Percentiles rank a stretch among this genome's conserved stretches.
These are phyloP conservation scores for Ramalina peruviana DNA, from an alignment of 495 filamentous ascomycete species.

Conservation along the genomic window DNA sequence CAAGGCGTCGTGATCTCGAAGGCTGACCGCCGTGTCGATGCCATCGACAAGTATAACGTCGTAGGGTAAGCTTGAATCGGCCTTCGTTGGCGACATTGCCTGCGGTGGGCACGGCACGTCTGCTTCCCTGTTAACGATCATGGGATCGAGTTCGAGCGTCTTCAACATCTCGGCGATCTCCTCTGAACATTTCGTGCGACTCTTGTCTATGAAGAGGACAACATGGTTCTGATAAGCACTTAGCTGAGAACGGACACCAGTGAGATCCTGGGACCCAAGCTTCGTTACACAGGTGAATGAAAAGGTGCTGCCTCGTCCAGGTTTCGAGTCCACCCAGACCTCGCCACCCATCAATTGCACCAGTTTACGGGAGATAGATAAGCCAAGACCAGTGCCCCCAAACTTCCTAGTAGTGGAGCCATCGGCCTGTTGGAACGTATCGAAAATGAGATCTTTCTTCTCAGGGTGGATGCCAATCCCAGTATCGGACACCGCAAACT, in stretches of 20 bases:
- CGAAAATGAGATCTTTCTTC: conserved; percentile 96
- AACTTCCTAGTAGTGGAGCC: conserved; percentile 95
- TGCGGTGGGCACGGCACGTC: conserved; percentile 44
- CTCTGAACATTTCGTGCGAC: conserved; percentile 55
- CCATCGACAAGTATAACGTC: conserved; percentile 97
- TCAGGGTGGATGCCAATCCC: conserved; percentile 94
- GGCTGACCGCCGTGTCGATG: conserved; percentile 70
- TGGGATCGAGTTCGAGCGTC: conserved; percentile 63
- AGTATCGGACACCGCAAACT: conserved; percentile 94
- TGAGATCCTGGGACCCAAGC: conserved; percentile 69
- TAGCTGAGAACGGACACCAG: conserved; percentile 68
- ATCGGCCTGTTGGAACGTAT: conserved; percentile 98
- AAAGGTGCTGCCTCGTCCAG: conserved; percentile 88
- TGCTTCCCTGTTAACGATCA: conserved; percentile 58
- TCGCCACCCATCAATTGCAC: conserved; percentile 96
- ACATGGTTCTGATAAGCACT: conserved; percentile 76
- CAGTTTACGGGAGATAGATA: conserved; percentile 91
- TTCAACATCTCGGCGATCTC: conserved; percentile 71
- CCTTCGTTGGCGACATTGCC: conserved; percentile 38
- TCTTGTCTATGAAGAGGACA: conserved; percentile 93
- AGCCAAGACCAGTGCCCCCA: conserved; percentile 85
- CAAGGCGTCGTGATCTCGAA: conserved; percentile 83
- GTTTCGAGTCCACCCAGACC: conserved; percentile 91
- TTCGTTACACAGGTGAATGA: conserved; percentile 94
- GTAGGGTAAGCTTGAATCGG: conserved; percentile 55